Base-by-base conservation (phyloP, 257 asterid genomes). In the Penstemon eatonii region DNA sequence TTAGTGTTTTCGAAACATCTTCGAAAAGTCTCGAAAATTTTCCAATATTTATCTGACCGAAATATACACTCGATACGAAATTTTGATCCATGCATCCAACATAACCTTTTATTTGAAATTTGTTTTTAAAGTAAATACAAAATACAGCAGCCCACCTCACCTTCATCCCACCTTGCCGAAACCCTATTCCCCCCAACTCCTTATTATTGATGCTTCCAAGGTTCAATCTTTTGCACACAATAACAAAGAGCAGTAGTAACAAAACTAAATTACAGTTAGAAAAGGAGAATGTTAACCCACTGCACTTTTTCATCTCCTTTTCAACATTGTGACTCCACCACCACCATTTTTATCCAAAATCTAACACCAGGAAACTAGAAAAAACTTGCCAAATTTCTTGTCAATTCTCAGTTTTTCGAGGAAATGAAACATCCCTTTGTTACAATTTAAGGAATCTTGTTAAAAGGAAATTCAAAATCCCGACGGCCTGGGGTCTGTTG, bases 211-310 rank as follows among this genome's bases (percentile, higher is more conserved):
- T 84, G 79, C 85, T 80, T 79, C 76, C 81, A 25, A 25, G 33
- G 60, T 65, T 75, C 79, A 65, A 40, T 56, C 76, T 63, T 75
- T 69, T 66, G 53, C 61, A 6, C 63, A 36, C 15, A 2, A 41
- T 33, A 11, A 5, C 49, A 19, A 0, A 42, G 45, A 57, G 42
- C 11, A 47, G 53, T 60, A 4, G 25, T 12, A 53, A 36, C 3
- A 18, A 73, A 15, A 4, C 2, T 1, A 25, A 25, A 25, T 25
- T 15, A 50, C 11, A 43, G 63, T 12, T 18, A 8, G 73, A 71
- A 60, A 54, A 51, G 60, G 58, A 74, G 58, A 67, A 89, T 86
- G 94, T 71, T 85, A 63, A 81, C 83, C 79, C 88, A 86, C 60
- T 83, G 91, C 66, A 59, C 79, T 55, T 64, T 80, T 71, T 80